phyloP scores from a whole-genome alignment of 2,329 filamentous ascomycete genomes.

The Xylaria sp. region DNA sequence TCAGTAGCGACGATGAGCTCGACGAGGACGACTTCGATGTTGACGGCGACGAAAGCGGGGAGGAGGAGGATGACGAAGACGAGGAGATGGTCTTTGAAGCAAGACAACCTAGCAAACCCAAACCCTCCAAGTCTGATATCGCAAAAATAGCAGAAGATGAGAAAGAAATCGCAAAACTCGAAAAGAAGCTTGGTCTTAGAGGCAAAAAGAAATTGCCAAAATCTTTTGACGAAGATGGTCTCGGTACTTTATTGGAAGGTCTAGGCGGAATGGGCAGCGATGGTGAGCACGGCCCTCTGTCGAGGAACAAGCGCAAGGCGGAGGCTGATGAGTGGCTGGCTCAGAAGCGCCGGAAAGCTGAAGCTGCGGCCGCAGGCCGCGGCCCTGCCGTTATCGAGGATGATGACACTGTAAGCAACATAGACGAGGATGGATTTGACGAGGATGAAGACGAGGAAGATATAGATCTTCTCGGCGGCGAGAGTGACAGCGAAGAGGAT shows the following conservation, averaged over 20 bases:
- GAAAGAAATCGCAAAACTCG: conserved; percentile 85
- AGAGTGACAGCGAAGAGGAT: conserved; percentile 31
- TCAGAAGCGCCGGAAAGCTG: conserved; percentile 65
- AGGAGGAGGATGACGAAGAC: conserved; percentile 39
- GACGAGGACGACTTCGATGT: conserved; percentile 36
- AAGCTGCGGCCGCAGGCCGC: conserved; percentile 40
- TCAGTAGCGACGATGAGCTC: conserved; percentile 39
- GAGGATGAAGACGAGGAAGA: conserved; percentile 45
- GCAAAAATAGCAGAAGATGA: conserved; percentile 82
- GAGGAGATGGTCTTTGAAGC: conserved; percentile 48
- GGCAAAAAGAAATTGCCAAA: conserved; percentile 79
- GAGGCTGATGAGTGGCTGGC: conserved; percentile 71
- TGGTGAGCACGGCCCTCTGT: conserved; percentile 55
- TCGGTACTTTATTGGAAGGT: conserved; percentile 81
- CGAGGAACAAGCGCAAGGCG: conserved; percentile 70
- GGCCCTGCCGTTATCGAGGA: conserved; percentile 43
- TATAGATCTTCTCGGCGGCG: conserved; percentile 41
- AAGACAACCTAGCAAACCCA: conserved; percentile 41
- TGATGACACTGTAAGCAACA: conserved; percentile 42
- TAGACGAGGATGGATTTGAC: conserved; percentile 33
- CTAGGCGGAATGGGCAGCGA: conserved; percentile 66
- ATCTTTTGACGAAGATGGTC: conserved; percentile 81
- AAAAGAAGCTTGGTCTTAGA: conserved; percentile 86
- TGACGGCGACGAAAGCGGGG: conserved; percentile 36
- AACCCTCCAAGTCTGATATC: conserved; percentile 58